These are phyloP conservation scores for Lipomyces kockii DNA, from an alignment of 805 yeast genomes.

Conservation along the genomic window DNA sequence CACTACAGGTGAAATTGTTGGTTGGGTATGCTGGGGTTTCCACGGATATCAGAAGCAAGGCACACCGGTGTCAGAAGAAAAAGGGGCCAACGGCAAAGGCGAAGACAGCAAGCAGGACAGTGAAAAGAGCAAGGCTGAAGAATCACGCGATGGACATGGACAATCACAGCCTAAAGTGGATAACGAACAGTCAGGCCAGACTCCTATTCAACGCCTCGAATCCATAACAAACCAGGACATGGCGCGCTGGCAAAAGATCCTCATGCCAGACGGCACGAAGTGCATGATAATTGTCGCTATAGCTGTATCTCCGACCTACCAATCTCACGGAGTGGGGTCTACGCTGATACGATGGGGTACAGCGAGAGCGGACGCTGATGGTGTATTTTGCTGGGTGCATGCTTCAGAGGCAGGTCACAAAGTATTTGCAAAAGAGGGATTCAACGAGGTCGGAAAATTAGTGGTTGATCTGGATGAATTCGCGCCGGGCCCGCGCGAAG, in stretches of 20 bases:
- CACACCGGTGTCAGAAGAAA: not conserved
- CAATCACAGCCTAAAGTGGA: too few relatives aligned
- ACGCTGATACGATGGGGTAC: constrained; percentile 2
- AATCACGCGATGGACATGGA: not conserved
- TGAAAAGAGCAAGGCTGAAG: not conserved
- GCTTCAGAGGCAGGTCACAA: not conserved
- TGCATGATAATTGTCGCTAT: not conserved
- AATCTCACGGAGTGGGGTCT: not conserved
- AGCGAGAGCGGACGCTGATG: not conserved
- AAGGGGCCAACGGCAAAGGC: not conserved
- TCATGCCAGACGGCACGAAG: not conserved
- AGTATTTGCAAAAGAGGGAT: not conserved
- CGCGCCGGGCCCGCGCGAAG: not conserved
- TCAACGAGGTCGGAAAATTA: not conserved
- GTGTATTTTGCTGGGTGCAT: constrained; percentile 3
- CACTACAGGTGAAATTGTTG: constrained; percentile 1
- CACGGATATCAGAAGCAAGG: not conserved
- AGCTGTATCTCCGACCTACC: not conserved
- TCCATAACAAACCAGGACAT: not conserved
- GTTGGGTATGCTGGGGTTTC: constrained; percentile 10
- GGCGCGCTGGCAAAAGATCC: not conserved
- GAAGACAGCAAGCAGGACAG: not conserved
- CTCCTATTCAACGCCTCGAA: not conserved
- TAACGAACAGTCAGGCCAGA: not conserved
- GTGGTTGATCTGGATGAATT: not conserved